Evolutionary conservation across 345 rosid species (phyloP), one percentile per base, ranked within the genome.

Genomic region (Melaleuca alternifolia): DNA sequence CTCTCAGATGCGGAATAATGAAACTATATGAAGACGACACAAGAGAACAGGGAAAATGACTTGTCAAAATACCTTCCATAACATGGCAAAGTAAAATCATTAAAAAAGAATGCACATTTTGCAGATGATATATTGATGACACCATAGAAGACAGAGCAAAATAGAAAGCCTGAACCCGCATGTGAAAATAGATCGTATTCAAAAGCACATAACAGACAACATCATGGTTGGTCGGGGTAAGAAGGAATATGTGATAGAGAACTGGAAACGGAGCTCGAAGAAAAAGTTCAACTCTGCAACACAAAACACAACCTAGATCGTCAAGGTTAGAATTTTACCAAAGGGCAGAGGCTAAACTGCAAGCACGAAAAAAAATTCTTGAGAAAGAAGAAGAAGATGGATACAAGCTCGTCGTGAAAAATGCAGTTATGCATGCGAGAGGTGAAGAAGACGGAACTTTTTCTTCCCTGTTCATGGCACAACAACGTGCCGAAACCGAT

Each of bases 1-100:
- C 77, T 50, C 84, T 52, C 88, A 75, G 37, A 87, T 50, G 82
- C 76, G 11, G 26, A 51, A 48, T 75, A 23, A n/a, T 84, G 30
- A 41, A 81, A 52, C 61, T 51, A 82, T 52, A 50, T 51, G 86
- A 88, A 83, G 88, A 88, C 30, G 89, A 84, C 85, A 89, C 33
- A 30, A 54, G 82, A 83, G 83, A 87, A 56, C 86, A 84, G 56
- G 83, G 94, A 93, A 89, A 93, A 88, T 61, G 95, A 94, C 93
- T 51, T 81, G 85, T 92, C 90, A 20, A 77, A 51, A n/a, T 81
- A 85, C 52, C 86, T 51, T 75, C 14, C 23, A 50, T 30, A 84
- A 76, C 79, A 84, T 23, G n/a, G 62, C 51, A 84, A 48, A 77
- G 46, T 53, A 54, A 84, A 53, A 53, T 81, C 24, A 53, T 8